Evolutionary conservation across 2,329 filamentous ascomycete species (phyloP).

Genomic region (Trichoderma asperellum): DNA sequence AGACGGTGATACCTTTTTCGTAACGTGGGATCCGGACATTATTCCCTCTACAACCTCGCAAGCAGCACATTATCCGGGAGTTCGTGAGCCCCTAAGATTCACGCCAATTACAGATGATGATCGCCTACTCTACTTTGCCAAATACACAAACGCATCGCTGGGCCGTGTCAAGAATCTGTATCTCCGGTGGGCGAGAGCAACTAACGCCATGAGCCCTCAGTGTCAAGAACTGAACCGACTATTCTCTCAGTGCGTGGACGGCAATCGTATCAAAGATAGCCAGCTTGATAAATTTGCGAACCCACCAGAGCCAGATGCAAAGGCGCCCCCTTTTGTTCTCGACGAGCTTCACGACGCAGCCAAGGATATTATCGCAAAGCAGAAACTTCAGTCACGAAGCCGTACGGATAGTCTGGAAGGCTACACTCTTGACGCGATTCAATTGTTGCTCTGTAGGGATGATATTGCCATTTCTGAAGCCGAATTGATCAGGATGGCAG

Average conservation of each 20-base stretch:
- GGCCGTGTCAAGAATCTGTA: slow-evolving; percentile 48
- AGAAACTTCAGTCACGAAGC: background rate
- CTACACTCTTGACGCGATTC: slow-evolving; percentile 37
- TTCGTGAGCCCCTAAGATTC: slow-evolving; percentile 43
- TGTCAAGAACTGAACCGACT: slow-evolving; percentile 49
- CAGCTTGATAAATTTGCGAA: slow-evolving; percentile 40
- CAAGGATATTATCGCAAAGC: slow-evolving; percentile 30
- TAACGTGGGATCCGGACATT: slow-evolving; percentile 47
- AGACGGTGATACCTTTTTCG: slow-evolving; percentile 49
- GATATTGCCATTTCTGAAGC: slow-evolving; percentile 45
- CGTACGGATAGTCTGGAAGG: slow-evolving; percentile 30
- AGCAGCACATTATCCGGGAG: slow-evolving; percentile 46
- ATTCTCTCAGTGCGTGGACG: slow-evolving; percentile 49
- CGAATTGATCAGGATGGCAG: slow-evolving; percentile 42
- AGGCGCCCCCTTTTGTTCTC: slow-evolving; percentile 41
- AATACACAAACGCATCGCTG: slow-evolving; percentile 45
- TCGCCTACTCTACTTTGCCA: slow-evolving; percentile 46
- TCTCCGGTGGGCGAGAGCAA: slow-evolving; percentile 46
- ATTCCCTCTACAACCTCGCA: slow-evolving; percentile 43
- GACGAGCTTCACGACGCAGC: slow-evolving; percentile 43
- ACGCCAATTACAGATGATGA: slow-evolving; percentile 44
- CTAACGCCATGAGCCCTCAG: slow-evolving; percentile 43
- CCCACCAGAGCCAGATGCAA: slow-evolving; percentile 34
- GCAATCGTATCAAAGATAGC: slow-evolving; percentile 43
- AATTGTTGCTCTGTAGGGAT: slow-evolving; percentile 42